Conservation (phyloP, 139 green algal species). For the Mychonastes homosphaera region DNA sequence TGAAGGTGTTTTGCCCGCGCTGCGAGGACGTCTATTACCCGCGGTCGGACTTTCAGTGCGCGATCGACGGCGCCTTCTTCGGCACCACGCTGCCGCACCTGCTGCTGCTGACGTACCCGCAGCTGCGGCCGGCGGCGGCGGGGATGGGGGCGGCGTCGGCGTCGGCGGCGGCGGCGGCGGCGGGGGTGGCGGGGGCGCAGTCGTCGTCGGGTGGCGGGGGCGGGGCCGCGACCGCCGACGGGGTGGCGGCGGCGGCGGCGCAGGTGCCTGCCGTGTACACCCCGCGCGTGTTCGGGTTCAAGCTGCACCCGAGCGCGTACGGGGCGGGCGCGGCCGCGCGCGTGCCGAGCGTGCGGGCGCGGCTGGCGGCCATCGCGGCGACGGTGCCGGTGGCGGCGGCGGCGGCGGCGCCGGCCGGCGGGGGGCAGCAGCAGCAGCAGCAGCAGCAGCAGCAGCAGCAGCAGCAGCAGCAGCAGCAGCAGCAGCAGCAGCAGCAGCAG, state of each 20-base stretch:
- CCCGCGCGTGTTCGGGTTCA: constrained; percentile 88
- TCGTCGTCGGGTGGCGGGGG: neutral
- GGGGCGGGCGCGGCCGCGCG: neutral
- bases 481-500: neutral
- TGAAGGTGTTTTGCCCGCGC: constrained; percentile 88
- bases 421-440: neutral
- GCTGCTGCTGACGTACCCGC: constrained; percentile 86
- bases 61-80: constrained; percentile 91
- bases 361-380: neutral
- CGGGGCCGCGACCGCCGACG: too few species aligned
- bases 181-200: neutral
- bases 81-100: constrained; percentile 94
- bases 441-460: neutral
- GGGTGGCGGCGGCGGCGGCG: too few species aligned
- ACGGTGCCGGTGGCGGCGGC: neutral
- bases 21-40: constrained; percentile 93
- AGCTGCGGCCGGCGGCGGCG: constrained; percentile 45
- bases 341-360: neutral
- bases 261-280: neutral
- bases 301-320: constrained; percentile 54
- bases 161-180: neutral
- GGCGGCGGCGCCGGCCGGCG: neutral
- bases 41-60: constrained; percentile 58
- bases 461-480: constrained; percentile 4
- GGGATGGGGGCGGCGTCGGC: neutral